Base-by-base conservation (phyloP, 352 stramenopile genomes). In the Pythium chondricola region DNA sequence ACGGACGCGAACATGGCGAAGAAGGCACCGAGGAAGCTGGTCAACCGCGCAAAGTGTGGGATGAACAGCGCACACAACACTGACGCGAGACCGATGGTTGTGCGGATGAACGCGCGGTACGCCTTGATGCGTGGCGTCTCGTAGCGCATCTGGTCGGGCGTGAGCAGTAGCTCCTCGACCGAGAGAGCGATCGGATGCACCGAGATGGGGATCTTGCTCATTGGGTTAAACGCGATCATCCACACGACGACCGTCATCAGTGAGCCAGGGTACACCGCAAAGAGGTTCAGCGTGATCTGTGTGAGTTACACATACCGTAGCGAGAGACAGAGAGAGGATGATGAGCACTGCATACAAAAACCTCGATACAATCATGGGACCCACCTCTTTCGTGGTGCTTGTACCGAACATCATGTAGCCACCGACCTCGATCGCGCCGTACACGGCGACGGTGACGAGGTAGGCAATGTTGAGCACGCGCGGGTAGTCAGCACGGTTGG, bases 151-250 rank as follows among this genome's bases (percentile, higher is more conserved):
- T 75, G 56, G 7, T 61, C 22, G 3, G 61, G 64, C 4, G 72
- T 75, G 10, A 91, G 63, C 37, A 88, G 21, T 7, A 89, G 69
- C 61, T 94, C 78, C 26, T 92, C 81, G 37, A 93, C 47, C 18
- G 76, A 69, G 14, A 90, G 54, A 18, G 80, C 83, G 40, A 95
- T 67, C 11, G 83, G 83, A 44, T 92, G 77, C 18, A 93, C 61
- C 32, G 79, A 88, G 56, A 95, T 85, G 13, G 81, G 78, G 49
- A 95, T 89, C 63, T 95, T 95, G 53, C 75, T 93, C 74, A 88
- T 85, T 25, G 83, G 83, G 54, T 93, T 95, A 22, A 95, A 63
- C 43, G 76, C 83, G 52, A 95, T 88, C 37, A 69, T 84, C 79
- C 78, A 90, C 22, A 92, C 61, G 16, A 91, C 74, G 56, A 87